Base-by-base conservation (phyloP, 345 rosid species). In the Boechera retrofracta region DNA sequence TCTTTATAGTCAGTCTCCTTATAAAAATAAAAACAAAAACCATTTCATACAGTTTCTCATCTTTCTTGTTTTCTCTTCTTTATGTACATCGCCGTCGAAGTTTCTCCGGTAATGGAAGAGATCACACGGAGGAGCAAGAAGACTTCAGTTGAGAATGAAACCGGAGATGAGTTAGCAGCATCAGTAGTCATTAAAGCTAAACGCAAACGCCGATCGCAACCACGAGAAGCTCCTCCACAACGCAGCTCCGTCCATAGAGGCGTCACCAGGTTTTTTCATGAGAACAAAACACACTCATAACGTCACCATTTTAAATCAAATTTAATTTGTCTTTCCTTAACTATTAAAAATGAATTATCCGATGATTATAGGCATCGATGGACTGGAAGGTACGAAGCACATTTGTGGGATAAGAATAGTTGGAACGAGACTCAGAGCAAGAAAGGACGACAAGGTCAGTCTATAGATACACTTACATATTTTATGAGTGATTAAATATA, bases 221-320 rank as follows among this genome's bases (percentile, higher is more conserved):
- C 93, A 0, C 84, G 97, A 81, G 96, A 90, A 67, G 84, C 93
- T 54, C 98, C 97, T 63, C 95, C 97, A 39, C 91, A 85, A 69
- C 91, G 98, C 31, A 94, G 97, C 87, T 94, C 96, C 2, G 83
- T 86, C 38, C 87, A 91, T 69, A 86, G 95, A 24, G 98, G 98
- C 4, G 97, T 94, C 60, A 94, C 98, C 3, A 94, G 94, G 98
- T 84, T 13, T 59, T 3, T 3, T 41, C 10, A 10, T 18, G 33
- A 12, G 9, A 21, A 56, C 41, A 10, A 33, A 21, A 12, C 51
- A 55, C 72, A 12, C 53, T 38, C n/a, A 29, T 6, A 57, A 64
- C 59, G 44, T 5, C 36, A 57, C 35, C 58, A 59, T 69, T 68
- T 53, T 8, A 28, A 26, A 31, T 15, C 51, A 15, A 1, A 15